phyloP scores from a whole-genome alignment of 805 yeast species.

The Alloascoidea hylecoeti region DNA sequence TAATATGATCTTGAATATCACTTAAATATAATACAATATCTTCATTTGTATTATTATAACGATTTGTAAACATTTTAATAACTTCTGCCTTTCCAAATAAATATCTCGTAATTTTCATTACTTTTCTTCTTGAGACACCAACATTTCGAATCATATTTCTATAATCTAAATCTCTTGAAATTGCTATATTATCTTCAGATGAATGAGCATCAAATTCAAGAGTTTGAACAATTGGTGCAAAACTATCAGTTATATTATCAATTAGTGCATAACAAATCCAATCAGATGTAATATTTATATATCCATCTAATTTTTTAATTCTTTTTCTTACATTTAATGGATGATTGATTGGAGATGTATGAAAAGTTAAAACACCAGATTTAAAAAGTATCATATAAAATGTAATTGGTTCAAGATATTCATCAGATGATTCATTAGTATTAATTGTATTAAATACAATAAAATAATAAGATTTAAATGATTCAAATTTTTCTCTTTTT shows the following conservation, averaged over 20 bases:
- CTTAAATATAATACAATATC: constrained; percentile 89
- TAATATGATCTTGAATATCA: constrained; percentile 93
- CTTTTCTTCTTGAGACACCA: constrained; percentile 81
- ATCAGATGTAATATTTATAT: constrained; percentile 44
- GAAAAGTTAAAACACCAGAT: constrained; percentile 46
- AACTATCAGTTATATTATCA: constrained; percentile 52
- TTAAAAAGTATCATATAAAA: constrained; percentile 48
- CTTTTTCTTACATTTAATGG: constrained; percentile 49
- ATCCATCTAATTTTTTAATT: constrained; percentile 46
- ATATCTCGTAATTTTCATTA: constrained; percentile 84
- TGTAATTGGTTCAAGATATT: constrained; percentile 53
- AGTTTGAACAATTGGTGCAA: constrained; percentile 44
- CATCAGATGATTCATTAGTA: constrained; percentile 68
- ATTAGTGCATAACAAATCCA: constrained; percentile 56
- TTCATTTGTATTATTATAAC: constrained; percentile 66
- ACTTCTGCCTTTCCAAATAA: constrained; percentile 93
- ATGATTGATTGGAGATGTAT: constrained; percentile 42
- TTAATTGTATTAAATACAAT: constrained; percentile 96
- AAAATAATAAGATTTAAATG: constrained; percentile 80
- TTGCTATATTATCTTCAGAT: constrained; percentile 70
- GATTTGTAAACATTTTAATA: constrained; percentile 86
- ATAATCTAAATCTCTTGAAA: constrained; percentile 62
- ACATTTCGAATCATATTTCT: constrained; percentile 65
- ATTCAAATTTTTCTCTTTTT: constrained; percentile 92
- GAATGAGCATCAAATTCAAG: constrained; percentile 51